phyloP scores from a whole-genome alignment of 108 stramenopile species.

The Fragilariopsis cylindrus region DNA sequence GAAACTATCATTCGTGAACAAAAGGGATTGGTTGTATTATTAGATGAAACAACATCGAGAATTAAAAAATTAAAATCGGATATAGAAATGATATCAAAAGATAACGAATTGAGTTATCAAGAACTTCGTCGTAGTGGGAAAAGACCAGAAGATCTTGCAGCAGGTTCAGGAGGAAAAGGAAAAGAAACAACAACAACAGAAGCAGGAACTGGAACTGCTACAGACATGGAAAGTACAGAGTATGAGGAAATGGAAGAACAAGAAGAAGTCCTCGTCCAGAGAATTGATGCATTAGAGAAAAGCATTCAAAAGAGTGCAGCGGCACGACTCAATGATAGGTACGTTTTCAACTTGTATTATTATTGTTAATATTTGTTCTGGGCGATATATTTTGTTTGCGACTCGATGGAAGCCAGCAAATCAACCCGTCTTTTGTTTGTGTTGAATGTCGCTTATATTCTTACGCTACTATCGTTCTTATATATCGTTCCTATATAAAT shows the following conservation, averaged over 20 bases:
- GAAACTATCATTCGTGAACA: conserved; percentile 6
- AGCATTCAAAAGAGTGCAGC: conserved; percentile 21
- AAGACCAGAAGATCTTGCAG: conserved; percentile 1
- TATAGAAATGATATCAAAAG: conserved; percentile 14
- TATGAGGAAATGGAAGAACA: conserved; percentile 22
- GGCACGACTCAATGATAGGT: conserved; percentile 7
- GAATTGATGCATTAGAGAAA: conserved; percentile 25
- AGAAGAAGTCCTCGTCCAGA: conserved; percentile 14
- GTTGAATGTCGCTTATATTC: too few relatives aligned
- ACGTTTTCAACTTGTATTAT: not conserved
- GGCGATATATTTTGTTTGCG: too few relatives aligned
- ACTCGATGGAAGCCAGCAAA: too few relatives aligned
- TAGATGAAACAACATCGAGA: conserved; percentile 5
- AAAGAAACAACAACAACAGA: not conserved
- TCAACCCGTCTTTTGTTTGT: too few relatives aligned
- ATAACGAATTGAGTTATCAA: conserved; percentile 18
- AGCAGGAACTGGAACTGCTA: not conserved
- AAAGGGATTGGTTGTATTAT: not conserved
- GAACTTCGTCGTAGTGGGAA: conserved; percentile 10
- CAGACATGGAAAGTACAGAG: conserved; percentile 19
- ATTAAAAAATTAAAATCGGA: conserved; percentile 10
- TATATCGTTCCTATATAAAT: too few relatives aligned
- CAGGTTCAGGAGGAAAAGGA: not conserved
- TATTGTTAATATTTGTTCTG: too few relatives aligned
- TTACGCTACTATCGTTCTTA: not conserved